Base-by-base conservation (phyloP, 1,284 basidiomycete species). In the Pholiota adiposa region DNA sequence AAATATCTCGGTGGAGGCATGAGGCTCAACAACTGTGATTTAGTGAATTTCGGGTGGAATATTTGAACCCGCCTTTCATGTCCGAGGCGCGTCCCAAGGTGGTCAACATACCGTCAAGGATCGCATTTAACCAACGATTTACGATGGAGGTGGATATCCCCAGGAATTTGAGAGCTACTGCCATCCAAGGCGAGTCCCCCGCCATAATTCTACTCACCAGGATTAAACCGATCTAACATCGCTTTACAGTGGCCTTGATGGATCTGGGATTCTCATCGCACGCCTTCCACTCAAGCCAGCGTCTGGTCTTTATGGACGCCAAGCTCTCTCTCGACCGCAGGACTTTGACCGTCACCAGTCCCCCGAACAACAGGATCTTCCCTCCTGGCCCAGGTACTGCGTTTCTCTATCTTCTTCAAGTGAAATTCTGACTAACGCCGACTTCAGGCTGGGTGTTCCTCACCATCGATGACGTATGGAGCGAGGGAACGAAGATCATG, bases 381-480 rank as follows among this genome's bases (percentile, higher is more conserved):
- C 81, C 81, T 4, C 80, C 83, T 34, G 85, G 84, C 5, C 83
- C 83, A 12, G 85, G 75, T 62, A n/a, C n/a, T n/a, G 14, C 6
- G 5, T 43, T 14, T 5, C 14, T 7, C 9, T 23, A 14, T 16
- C 7, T n/a, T 33, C 16, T 31, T 27, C 19, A 23, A 16, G 38
- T 48, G 12, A 4, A 4, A 21, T 6, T n/a, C 8, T 41, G 31
- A 25, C 25, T 53, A 23, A 27, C 23, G 18, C 31, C 19, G 9
- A 41, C 4, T 48, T 33, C 21, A 68, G 63, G 59, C 9, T 71
- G 60, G 56, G 73, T 75, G 69, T 85, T 72, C 77, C 70, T 71
- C 68, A 80, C 66, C 62, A 73, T 84, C 27, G 79, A 83, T 61
- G 83, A 80, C 31, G 78, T 85, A 3, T 78, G 80, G 3, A 80